Evolutionary conservation across 1,284 basidiomycete species (phyloP), one percentile per base, ranked within the genome.

Genomic region (Cryptococcus depauperatus): DNA sequence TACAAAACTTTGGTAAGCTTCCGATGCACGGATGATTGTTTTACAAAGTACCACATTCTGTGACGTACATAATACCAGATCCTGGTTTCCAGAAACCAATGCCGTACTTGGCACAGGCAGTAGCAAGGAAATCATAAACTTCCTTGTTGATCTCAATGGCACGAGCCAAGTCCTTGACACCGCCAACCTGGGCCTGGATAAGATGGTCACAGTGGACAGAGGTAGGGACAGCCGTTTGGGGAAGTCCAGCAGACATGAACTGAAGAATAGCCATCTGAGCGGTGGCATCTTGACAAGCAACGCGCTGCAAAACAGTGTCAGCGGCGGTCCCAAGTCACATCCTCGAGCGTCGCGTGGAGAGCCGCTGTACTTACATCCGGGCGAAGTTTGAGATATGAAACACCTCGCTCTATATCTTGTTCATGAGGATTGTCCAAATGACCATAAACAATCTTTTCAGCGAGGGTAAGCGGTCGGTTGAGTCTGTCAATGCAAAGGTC

Each of bases 241-340:
- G 89, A 77, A 99, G 91, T 60, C 93, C 93, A 22, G 95, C 92
- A 41, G 93, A 96, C 95, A 99, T 98, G 81, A 99, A 99, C 77
- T 99, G 93, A 59, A 99, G 81, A 52, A 98, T 81, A 32, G 95
- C 95, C 95, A 99, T 99, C 84, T 97, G 86, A 46, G 91, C 91
- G 44, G 91, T 95, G 55, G 91, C 91, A 80, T 98, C 95, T 78
- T 98, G 95, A 78, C 93, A 98, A 47, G 95, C 93, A 58, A 99
- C 95, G 65, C 95, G 90, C 90, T 95, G 66, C 2, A 29, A 13
- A 25, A 25, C n/a, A 44, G 21, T 59, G 51, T 43, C 43, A 50
- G 38, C 45, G 26, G 30, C 40, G n/a, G 10, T 10, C 29, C n/a
- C 29, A 10, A 30, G 10, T 30, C 29, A n/a, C 21, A 37, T 37